These are phyloP conservation scores for Lodderomyces elongisporus DNA, from an alignment of 1,139 yeast species.

Conservation along the genomic window DNA sequence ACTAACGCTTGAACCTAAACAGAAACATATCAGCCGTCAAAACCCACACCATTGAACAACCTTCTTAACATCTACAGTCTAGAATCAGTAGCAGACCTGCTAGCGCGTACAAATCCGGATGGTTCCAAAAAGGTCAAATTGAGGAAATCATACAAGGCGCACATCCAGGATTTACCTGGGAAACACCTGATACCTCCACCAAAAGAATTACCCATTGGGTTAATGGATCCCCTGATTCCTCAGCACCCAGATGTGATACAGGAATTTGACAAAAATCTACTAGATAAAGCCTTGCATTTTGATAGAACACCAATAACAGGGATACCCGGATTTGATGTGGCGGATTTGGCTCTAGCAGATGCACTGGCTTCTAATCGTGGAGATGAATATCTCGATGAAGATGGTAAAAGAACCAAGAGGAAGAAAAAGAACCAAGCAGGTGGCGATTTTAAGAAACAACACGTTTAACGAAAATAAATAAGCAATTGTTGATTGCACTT, in stretches of 20 bases:
- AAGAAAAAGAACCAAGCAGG: constrained; percentile 30
- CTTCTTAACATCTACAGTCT: constrained; percentile 65
- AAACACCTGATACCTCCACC: constrained; percentile 57
- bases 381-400: constrained; percentile 36
- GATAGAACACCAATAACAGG: constrained; percentile 69
- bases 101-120: constrained; percentile 83
- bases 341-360: constrained; percentile 61
- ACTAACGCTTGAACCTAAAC: constrained; percentile 5
- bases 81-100: constrained; percentile 63
- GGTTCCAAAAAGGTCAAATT: constrained; percentile 89
- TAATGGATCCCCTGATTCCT: constrained; percentile 18
- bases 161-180: constrained; percentile 82
- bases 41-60: constrained; percentile 72
- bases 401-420: constrained; percentile 29
- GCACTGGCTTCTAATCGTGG: constrained; percentile 41
- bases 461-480: constrained; percentile 15
- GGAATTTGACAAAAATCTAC: constrained; percentile 44
- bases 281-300: constrained; percentile 52
- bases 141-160: constrained; percentile 90
- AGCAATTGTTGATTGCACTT: neutral
- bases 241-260: constrained; percentile 42
- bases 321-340: constrained; percentile 72
- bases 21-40: constrained; percentile 39
- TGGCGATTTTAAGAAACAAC: constrained; percentile 36
- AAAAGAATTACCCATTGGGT: constrained; percentile 59